Percentiles rank a stretch among this genome's conserved stretches.
These are phyloP conservation scores for Claviceps citrina DNA, from an alignment of 2,329 filamentous ascomycete genomes.

Conservation along the genomic window DNA sequence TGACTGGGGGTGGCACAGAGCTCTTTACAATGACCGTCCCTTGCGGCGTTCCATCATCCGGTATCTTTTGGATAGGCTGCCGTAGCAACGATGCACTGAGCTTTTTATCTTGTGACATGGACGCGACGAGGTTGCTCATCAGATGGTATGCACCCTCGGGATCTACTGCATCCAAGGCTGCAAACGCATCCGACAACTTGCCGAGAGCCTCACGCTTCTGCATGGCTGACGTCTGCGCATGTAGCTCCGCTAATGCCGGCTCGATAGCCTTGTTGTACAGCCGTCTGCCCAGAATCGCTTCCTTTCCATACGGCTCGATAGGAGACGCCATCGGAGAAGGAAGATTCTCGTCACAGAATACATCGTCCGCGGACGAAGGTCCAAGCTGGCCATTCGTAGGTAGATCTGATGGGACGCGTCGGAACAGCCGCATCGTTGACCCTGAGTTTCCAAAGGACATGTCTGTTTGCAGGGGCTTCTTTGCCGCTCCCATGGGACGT, in stretches of 20 bases:
- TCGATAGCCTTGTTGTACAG: slow-evolving; percentile 72
- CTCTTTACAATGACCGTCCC: slow-evolving; percentile 45
- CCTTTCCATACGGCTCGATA: slow-evolving; percentile 53
- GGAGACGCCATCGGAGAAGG: slow-evolving; percentile 31
- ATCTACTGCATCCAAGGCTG: slow-evolving; percentile 68
- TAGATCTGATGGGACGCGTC: slow-evolving; percentile 62
- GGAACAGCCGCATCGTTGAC: slow-evolving; percentile 83
- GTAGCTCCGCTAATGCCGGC: slow-evolving; percentile 66
- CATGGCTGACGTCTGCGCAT: slow-evolving; percentile 56
- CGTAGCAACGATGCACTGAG: slow-evolving; percentile 36
- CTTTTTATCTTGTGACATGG: slow-evolving; percentile 54
- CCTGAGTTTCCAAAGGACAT: slow-evolving; percentile 88
- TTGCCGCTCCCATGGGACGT: slow-evolving; percentile 32
- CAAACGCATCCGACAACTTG: slow-evolving; percentile 72
- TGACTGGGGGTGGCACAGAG: slow-evolving; percentile 24
- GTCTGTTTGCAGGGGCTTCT: slow-evolving; percentile 72
- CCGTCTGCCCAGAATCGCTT: slow-evolving; percentile 66
- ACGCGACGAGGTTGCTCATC: slow-evolving; percentile 61
- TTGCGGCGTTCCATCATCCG: slow-evolving; percentile 31
- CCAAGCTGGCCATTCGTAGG: slow-evolving; percentile 29
- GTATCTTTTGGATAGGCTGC: slow-evolving; percentile 24
- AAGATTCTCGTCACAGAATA: slow-evolving; percentile 47
- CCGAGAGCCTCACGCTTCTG: slow-evolving; percentile 71
- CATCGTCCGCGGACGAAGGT: slow-evolving; percentile 23
- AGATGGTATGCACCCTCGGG: slow-evolving; percentile 83